Percentiles rank a stretch among this genome's conserved stretches.
These are phyloP conservation scores for Filobasidium floriforme DNA, from an alignment of 768 basidiomycete species.

Conservation along the genomic window DNA sequence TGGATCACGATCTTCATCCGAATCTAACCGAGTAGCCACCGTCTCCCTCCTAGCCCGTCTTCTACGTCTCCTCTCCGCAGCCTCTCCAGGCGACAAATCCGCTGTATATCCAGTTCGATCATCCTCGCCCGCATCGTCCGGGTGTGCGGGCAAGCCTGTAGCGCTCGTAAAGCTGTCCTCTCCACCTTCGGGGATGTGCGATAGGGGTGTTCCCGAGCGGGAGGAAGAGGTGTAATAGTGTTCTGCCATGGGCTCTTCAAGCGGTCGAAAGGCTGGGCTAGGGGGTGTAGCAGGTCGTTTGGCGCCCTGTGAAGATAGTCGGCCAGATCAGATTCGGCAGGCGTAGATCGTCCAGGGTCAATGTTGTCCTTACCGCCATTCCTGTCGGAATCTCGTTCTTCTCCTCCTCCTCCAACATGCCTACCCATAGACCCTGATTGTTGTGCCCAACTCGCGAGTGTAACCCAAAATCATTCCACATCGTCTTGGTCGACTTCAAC, in stretches of 20 bases:
- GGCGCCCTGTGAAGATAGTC: slow-evolving; percentile 7
- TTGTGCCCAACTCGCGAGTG: neutral
- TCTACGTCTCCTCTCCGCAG: neutral
- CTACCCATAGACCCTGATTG: slow-evolving; percentile 12
- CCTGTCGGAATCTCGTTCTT: slow-evolving; percentile 16
- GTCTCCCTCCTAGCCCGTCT: slow-evolving; percentile 6
- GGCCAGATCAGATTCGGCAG: neutral
- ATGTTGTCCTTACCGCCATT: slow-evolving; percentile 22
- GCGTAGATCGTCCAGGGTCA: no score
- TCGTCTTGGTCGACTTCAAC: slow-evolving; percentile 15
- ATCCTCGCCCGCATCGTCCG: neutral
- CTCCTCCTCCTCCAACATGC: slow-evolving; percentile 17
- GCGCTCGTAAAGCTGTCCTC: neutral
- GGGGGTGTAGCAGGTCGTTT: slow-evolving; percentile 19
- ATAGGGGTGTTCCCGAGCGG: neutral
- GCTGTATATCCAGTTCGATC: neutral
- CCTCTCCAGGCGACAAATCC: neutral
- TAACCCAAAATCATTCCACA: slow-evolving; percentile 19
- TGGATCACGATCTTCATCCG: no score
- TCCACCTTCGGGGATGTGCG: no score
- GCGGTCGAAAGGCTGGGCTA: slow-evolving; percentile 9
- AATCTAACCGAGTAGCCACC: slow-evolving; percentile 2
- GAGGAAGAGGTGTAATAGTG: slow-evolving; percentile 5
- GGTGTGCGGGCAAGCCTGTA: neutral
- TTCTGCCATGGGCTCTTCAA: neutral